These are phyloP conservation scores for Penicillium cataractarum DNA, from an alignment of 495 filamentous ascomycete genomes.

Conservation along the genomic window DNA sequence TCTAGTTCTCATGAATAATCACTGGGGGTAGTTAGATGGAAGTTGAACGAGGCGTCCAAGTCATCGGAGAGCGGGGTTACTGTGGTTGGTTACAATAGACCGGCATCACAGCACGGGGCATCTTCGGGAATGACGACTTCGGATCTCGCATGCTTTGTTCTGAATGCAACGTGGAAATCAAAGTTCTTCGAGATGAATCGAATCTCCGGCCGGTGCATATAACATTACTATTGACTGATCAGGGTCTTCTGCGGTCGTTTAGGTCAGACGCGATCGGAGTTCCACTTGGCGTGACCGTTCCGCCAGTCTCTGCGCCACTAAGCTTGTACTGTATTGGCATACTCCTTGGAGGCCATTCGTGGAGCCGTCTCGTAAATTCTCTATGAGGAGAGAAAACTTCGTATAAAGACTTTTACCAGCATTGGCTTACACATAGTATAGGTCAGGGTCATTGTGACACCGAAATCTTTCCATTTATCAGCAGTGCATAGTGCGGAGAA, in stretches of 20 bases:
- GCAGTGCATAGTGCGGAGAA: no score
- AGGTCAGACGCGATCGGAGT: neutral
- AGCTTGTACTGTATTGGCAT: neutral
- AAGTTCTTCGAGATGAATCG: neutral
- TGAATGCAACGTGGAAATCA: neutral
- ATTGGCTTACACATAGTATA: no score
- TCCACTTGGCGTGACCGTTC: conserved; percentile 4
- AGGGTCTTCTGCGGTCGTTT: neutral
- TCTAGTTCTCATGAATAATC: neutral
- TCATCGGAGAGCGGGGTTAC: neutral
- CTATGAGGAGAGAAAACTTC: no score
- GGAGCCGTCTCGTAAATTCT: no score
- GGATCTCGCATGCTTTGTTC: neutral
- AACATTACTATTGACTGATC: neutral
- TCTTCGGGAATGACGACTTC: neutral
- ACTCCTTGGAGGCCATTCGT: no score
- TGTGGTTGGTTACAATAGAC: neutral
- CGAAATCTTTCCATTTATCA: no score
- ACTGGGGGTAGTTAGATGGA: no score
- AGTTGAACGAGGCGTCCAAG: neutral
- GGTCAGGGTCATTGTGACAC: no score
- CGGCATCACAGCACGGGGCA: neutral
- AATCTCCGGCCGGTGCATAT: neutral
- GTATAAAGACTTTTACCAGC: no score
- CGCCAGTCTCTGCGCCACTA: neutral